Evolutionary conservation across 1,284 basidiomycete genomes (phyloP), one percentile per base, ranked within the genome.

Genomic region (Termitomyces sp.): DNA sequence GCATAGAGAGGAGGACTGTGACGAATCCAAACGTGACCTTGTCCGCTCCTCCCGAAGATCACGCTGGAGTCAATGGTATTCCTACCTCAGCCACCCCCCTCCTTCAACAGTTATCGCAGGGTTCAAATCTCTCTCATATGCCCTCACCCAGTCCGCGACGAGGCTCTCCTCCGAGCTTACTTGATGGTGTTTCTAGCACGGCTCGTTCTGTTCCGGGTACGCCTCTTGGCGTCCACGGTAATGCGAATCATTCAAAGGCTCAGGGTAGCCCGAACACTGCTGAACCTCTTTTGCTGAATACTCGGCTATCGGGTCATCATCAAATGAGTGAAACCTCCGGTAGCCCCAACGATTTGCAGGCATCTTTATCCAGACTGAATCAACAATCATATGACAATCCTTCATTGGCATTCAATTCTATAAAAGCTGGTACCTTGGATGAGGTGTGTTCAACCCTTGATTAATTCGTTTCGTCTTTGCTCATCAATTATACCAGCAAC

Each of bases 171-270:
- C 81, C 82, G 12, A 78, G 77, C 51, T 65, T 82, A 12, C 68
- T 81, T 48, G 87, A 90, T 55, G 76, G 74, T 38, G 67, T 88
- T 52, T 76, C 77, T 43, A 76, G 76, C 49, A 79, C 81, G 6
- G 82, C 84, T 34, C 86, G 86, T 55, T 91, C 84, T 54, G 87
- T 87, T 40, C 88, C 86, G 56, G 89, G 82, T 6, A 91, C 89
- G 8, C 88, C 87, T 15, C 71, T 90, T 34, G 80, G 79, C 9
- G 72, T 83, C 31, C 65, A 81, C 9, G 78, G 71, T 53, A 73
- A 71, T 44, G 68, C 73, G n/a, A 67, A 71, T 17, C 79, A 81
- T 64, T 65, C 88, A 33, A 89, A 88, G 70, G 78, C 82, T 8
- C 83, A 86, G 9, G 85, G 82, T 8, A 88, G 88, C 9, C 86